phyloP scores from a whole-genome alignment of 441 rosid genomes.

The Populus hybrid region DNA sequence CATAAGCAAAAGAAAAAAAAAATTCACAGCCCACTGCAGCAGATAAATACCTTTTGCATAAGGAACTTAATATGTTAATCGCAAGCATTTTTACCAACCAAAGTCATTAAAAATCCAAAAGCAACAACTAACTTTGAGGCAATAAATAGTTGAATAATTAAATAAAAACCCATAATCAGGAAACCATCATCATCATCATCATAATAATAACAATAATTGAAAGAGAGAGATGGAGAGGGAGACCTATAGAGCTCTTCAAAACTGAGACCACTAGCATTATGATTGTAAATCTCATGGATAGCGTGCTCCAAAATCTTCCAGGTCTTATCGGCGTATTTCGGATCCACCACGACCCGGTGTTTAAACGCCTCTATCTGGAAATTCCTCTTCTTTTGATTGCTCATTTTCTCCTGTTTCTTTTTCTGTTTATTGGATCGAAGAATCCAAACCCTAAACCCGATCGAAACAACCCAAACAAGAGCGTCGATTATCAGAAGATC shows the following conservation, averaged over 20 bases:
- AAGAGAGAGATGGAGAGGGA: neutral
- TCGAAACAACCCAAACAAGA: neutral
- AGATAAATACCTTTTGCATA: neutral
- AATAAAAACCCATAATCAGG: no score
- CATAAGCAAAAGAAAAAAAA: neutral
- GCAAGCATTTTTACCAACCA: neutral
- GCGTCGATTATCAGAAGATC: neutral
- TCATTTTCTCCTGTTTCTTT: conserved; percentile 34
- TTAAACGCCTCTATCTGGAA: conserved; percentile 96
- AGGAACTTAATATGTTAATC: no score
- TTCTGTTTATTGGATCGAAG: conserved; percentile 1
- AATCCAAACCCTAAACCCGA: neutral
- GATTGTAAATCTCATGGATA: conserved; percentile 95
- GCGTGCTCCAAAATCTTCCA: conserved; percentile 97
- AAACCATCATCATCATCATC: neutral
- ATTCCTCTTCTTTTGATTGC: conserved; percentile 86
- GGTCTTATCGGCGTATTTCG: conserved; percentile 89
- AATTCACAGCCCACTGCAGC: neutral
- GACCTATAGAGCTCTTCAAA: conserved; percentile 95
- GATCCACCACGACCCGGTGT: conserved; percentile 94
- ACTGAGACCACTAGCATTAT: conserved; percentile 94
- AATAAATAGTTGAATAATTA: neutral
- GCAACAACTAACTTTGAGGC: neutral
- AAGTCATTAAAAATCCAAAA: neutral
- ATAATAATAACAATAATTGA: neutral